Evolutionary conservation across 768 basidiomycete genomes (phyloP).

Genomic region (Boletus sp.): DNA sequence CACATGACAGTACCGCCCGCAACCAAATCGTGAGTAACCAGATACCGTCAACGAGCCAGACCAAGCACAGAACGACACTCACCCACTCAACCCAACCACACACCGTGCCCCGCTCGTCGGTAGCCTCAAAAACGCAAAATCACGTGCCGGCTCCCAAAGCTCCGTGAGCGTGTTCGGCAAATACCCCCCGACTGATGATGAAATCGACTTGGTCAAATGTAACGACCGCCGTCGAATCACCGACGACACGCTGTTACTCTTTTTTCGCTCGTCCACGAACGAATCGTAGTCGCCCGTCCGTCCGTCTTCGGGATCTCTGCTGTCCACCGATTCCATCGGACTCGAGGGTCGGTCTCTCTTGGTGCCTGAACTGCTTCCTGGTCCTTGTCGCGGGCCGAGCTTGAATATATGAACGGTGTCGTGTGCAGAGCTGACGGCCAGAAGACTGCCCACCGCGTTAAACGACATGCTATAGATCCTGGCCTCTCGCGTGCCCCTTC

Average conservation of each 20-base stretch:
- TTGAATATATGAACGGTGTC: conserved; percentile 98
- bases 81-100: conserved; percentile 89
- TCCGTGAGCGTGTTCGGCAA: conserved; percentile 88
- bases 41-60: background rate
- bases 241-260: conserved; percentile 53
- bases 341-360: conserved; percentile 43
- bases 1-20: background rate
- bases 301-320: conserved; percentile 54
- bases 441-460: conserved; percentile 75
- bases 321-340: conserved; percentile 64
- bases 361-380: conserved; percentile 9
- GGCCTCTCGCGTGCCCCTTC: conserved; percentile 84
- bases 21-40: background rate
- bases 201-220: conserved; percentile 70
- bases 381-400: conserved; percentile 47
- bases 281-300: conserved; percentile 78
- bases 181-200: conserved; percentile 79
- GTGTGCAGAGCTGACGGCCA: conserved; percentile 88
- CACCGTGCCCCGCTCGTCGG: conserved; percentile 76
- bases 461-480: conserved; percentile 84
- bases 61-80: conserved; percentile 28
- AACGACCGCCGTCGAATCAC: conserved; percentile 66
- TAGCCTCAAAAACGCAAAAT: conserved; percentile 87
- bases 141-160: conserved; percentile 94
- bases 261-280: conserved; percentile 74